These are phyloP conservation scores for Ilyonectria sp. DNA, from an alignment of 2,329 filamentous ascomycete species.

Conservation along the genomic window DNA sequence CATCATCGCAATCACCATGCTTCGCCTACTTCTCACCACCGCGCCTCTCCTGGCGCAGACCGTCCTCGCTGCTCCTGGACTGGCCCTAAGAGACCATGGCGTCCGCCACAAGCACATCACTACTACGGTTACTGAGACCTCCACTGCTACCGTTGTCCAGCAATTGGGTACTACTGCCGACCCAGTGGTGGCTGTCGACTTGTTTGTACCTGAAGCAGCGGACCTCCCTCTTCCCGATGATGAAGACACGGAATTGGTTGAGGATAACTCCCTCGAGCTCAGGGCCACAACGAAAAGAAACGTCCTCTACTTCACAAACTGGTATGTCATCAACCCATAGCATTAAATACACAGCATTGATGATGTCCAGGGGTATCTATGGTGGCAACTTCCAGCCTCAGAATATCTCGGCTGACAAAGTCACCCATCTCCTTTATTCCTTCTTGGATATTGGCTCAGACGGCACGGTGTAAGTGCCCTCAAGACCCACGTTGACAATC, in stretches of 20 bases:
- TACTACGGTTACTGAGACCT: constrained; percentile 21
- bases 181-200: neutral
- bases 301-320: constrained; percentile 69
- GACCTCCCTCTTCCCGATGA: neutral
- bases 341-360: constrained; percentile 10
- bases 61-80: constrained; percentile 41
- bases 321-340: constrained; percentile 54
- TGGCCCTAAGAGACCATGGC: constrained; percentile 14
- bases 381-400: constrained; percentile 80
- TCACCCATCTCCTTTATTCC: constrained; percentile 82
- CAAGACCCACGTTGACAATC: rapidly evolving
- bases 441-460: constrained; percentile 64
- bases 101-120: constrained; percentile 13
- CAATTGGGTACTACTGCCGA: neutral
- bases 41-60: constrained; percentile 47
- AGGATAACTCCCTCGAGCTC: constrained; percentile 24
- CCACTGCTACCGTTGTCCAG: neutral
- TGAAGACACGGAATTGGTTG: neutral
- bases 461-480: constrained; percentile 61
- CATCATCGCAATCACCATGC: constrained; percentile 36
- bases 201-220: neutral
- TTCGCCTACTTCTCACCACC: constrained; percentile 39
- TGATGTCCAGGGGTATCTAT: constrained; percentile 75
- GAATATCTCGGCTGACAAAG: constrained; percentile 75
- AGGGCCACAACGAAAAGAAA: constrained; percentile 51